Evolutionary conservation across 345 rosid species (phyloP).

Genomic region (Citrus medica): DNA sequence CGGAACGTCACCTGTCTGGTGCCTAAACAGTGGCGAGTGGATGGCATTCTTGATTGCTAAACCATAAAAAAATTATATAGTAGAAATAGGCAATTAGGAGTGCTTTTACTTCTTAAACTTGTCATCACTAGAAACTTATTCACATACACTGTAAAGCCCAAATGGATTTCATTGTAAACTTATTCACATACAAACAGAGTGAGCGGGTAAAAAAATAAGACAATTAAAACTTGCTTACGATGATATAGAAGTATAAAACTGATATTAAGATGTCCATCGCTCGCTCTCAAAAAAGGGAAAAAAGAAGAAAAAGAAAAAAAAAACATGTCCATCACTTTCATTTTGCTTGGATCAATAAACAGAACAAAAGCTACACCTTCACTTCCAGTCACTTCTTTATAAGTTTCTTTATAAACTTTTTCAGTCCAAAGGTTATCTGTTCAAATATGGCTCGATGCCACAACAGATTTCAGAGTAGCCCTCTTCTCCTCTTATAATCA

Average conservation of each 20-base stretch:
- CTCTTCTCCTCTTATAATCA: slow-evolving; percentile 98
- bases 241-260: neutral
- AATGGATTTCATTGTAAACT: neutral
- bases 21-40: neutral
- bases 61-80: neutral
- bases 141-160: neutral
- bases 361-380: neutral
- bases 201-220: no score
- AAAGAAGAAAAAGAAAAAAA: no score
- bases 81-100: neutral
- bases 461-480: slow-evolving; percentile 66
- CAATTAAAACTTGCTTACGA: neutral
- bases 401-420: neutral
- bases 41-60: neutral
- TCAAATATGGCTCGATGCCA: neutral
- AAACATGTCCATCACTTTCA: neutral
- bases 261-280: no score
- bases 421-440: neutral
- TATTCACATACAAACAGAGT: no score
- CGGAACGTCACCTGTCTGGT: no score
- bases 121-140: neutral
- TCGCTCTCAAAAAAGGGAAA: no score
- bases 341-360: neutral
- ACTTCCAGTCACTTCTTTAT: neutral
- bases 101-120: neutral